Base-by-base conservation (phyloP, 345 rosid genomes). In the Salix arbutifolia region DNA sequence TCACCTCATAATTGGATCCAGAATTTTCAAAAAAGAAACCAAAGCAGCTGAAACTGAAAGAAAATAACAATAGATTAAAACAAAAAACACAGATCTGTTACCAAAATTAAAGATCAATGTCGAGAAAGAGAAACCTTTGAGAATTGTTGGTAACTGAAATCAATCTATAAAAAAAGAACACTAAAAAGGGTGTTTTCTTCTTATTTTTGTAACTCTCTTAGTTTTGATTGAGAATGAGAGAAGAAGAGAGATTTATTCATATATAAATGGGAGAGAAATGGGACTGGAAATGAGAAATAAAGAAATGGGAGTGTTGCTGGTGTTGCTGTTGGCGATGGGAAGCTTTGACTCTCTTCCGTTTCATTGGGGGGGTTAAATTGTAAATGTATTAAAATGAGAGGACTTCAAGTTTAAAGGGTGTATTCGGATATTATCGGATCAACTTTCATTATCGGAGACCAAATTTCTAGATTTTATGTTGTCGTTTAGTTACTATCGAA, bases 281-380 rank as follows among this genome's bases (percentile, higher is more conserved):
- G 53, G 30, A 38, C 16, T n/a, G 37, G 28, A 46, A 60, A 46
- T 8, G 14, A 2, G 50, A 71, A 26, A 52, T 68, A 65, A 46
- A 82, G 52, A 13, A 60, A 64, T 10, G 21, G 40, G 12, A 23
- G 16, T 21, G 62, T 18, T 37, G 33, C 11, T 19, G 42, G 25
- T 56, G 25, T 37, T 72, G 26, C 62, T 56, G 62, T 61, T 40
- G 68, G 60, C 65, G 50, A 28, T 23, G 50, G 69, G 8, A n/a
- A 26, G 16, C 53, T n/a, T 79, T 70, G 80, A 65, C 73, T 72
- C 21, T 14, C 72, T 60, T 28, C 64, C 76, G 30, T 35, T 83
- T 23, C 16, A n/a, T 37, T 56, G 19, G 38, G 71, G 52, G 64
- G 66, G 23, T 40, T 25, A 6, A 58, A 65, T 19, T 35, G 64